A percentile compares a stretch with the other conserved stretches of the same genome.
These are phyloP conservation scores for Epichloe festucae DNA, from an alignment of 2,329 filamentous ascomycete genomes.

Conservation along the genomic window DNA sequence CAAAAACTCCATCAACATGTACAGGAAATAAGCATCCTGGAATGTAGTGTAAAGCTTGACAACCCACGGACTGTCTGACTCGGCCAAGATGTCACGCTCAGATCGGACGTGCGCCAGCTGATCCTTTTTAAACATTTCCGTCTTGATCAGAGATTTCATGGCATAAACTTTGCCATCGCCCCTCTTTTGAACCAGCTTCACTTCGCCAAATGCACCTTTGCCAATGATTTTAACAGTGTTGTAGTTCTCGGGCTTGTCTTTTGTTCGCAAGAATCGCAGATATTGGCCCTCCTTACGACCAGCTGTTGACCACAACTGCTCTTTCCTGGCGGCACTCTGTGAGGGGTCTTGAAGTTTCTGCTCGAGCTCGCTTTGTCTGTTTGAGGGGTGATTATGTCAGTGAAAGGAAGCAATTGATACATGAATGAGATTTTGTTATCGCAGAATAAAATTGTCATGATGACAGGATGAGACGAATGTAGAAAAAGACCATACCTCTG, in stretches of 20 bases:
- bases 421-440: too few relatives aligned
- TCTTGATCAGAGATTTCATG: slow-evolving; percentile 96
- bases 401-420: not conserved
- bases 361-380: slow-evolving; percentile 83
- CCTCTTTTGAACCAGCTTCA: slow-evolving; percentile 94
- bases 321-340: slow-evolving; percentile 62
- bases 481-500: slow-evolving; percentile 51
- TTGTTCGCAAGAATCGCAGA: slow-evolving; percentile 83
- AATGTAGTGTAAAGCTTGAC: slow-evolving; percentile 98
- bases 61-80: slow-evolving; percentile 99
- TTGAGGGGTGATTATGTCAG: slow-evolving; percentile 1
- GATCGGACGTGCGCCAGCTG: slow-evolving; percentile 94
- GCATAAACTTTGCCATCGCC: slow-evolving; percentile 95
- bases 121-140: slow-evolving; percentile 99
- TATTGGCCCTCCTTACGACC: slow-evolving; percentile 86
- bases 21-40: slow-evolving; percentile 90
- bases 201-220: slow-evolving; percentile 97
- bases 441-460: not conserved
- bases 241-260: slow-evolving; percentile 90
- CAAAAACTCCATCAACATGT: slow-evolving; percentile 99
- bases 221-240: slow-evolving; percentile 95
- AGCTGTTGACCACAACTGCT: slow-evolving; percentile 72
- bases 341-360: slow-evolving; percentile 67
- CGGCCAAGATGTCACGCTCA: slow-evolving; percentile 92
- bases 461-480: not conserved